Evolutionary conservation across 495 filamentous ascomycete species (phyloP).

Genomic region (Diplogelasinospora grovesii): DNA sequence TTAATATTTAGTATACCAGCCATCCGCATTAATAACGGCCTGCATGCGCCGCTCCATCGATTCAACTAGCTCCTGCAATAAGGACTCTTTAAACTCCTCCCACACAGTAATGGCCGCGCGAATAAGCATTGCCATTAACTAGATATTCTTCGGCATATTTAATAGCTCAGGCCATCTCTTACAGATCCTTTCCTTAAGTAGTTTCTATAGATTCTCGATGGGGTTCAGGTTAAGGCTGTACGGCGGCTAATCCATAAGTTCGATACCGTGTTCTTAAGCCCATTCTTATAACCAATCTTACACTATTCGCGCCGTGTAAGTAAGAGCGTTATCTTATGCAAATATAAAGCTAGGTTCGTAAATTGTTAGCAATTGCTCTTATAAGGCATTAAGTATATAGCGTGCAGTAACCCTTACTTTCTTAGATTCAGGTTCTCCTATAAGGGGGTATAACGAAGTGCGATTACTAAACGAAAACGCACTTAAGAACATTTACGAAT

Average conservation of each 20-base stretch:
- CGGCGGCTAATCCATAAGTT: neutral
- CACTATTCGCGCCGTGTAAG: neutral
- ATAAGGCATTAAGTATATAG: neutral
- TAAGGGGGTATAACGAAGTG: no score
- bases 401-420: no score
- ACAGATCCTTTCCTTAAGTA: neutral
- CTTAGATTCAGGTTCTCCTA: no score
- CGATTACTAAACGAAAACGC: no score
- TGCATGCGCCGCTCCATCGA: neutral
- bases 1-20: conserved; percentile 3
- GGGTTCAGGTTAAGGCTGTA: neutral
- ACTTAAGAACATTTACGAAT: no score
- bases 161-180: neutral
- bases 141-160: neutral
- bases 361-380: neutral
- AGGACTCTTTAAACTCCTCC: neutral
- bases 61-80: neutral
- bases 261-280: no score
- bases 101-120: no score
- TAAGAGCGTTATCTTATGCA: neutral
- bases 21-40: neutral
- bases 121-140: no score
- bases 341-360: neutral
- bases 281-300: neutral
- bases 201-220: neutral